Evolutionary conservation across 2,329 filamentous ascomycete genomes (phyloP).

Genomic region (Aspergillus jensenii): DNA sequence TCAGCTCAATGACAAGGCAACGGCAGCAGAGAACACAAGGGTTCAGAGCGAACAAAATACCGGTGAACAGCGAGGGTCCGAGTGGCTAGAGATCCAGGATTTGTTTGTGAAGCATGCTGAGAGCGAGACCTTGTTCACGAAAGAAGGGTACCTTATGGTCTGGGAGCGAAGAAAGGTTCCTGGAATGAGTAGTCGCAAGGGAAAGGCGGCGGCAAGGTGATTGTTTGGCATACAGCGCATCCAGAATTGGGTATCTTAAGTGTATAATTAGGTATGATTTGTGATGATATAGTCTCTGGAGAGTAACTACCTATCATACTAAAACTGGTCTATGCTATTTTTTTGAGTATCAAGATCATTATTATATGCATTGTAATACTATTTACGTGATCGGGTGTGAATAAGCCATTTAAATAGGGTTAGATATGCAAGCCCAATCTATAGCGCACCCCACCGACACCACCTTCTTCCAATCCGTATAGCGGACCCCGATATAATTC

Average conservation of each 20-base stretch:
- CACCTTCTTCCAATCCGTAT: slow-evolving; percentile 40
- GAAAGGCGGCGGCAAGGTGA: slow-evolving; percentile 28
- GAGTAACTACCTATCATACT: neutral
- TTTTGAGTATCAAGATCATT: neutral
- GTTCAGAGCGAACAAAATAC: slow-evolving; percentile 24
- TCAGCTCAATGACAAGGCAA: slow-evolving; percentile 77
- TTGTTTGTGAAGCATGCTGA: slow-evolving; percentile 87
- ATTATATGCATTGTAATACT: neutral
- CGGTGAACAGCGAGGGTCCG: slow-evolving; percentile 53
- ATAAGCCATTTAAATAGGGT: neutral
- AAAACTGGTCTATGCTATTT: neutral
- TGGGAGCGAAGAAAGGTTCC: slow-evolving; percentile 76
- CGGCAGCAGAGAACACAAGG: slow-evolving; percentile 38
- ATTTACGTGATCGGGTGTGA: neutral
- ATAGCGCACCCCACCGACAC: slow-evolving; percentile 41
- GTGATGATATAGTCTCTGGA: slow-evolving; percentile 4
- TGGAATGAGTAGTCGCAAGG: slow-evolving; percentile 39
- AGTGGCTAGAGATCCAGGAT: slow-evolving; percentile 94
- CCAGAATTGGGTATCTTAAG: neutral
- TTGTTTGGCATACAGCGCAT: neutral
- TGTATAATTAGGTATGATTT: slow-evolving; percentile 15
- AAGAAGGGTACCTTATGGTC: slow-evolving; percentile 92
- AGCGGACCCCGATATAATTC: slow-evolving; percentile 36
- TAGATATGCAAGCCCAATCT: neutral
- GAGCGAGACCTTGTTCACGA: slow-evolving; percentile 84